Conservation (phyloP, 148 eudicot genomes). For the Polygonum maritimum region DNA sequence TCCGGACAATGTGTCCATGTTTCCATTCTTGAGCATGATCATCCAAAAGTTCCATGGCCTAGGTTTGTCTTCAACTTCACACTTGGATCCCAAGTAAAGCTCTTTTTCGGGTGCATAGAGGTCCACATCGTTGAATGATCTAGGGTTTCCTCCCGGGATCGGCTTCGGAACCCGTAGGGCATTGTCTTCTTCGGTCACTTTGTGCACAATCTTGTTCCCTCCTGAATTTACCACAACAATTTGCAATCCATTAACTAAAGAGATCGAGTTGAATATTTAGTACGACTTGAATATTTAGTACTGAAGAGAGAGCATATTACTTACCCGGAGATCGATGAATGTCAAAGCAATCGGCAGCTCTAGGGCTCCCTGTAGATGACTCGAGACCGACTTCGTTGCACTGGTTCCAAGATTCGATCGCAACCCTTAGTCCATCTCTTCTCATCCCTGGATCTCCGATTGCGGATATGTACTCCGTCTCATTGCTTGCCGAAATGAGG, state of each 20-base stretch:
- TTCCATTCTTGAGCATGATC: slow-evolving; percentile 52
- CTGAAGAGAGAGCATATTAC: neutral
- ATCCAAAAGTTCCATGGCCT: slow-evolving; percentile 55
- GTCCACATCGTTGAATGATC: slow-evolving; percentile 18
- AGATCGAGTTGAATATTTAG: no score
- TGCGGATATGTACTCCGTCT: slow-evolving; percentile 9
- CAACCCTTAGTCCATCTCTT: slow-evolving; percentile 35
- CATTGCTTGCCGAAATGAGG: neutral
- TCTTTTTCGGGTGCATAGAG: slow-evolving; percentile 35
- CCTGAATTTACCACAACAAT: neutral
- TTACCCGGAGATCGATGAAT: neutral
- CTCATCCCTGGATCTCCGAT: slow-evolving; percentile 31
- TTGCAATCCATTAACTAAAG: neutral
- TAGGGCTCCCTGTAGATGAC: slow-evolving; percentile 24
- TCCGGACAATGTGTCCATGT: slow-evolving; percentile 32
- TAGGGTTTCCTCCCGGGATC: slow-evolving; percentile 17
- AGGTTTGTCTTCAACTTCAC: slow-evolving; percentile 32
- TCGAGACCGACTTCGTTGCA: slow-evolving; percentile 46
- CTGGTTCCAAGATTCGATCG: slow-evolving; percentile 47
- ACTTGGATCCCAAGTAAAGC: slow-evolving; percentile 29
- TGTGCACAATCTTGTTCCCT: slow-evolving; percentile 15
- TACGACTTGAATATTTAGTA: no score
- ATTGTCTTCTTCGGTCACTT: slow-evolving; percentile 34
- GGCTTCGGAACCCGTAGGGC: slow-evolving; percentile 27
- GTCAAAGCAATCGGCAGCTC: slow-evolving; percentile 35